Base-by-base conservation (phyloP, 2,329 filamentous ascomycete species). In the Cercospora nicotianae region DNA sequence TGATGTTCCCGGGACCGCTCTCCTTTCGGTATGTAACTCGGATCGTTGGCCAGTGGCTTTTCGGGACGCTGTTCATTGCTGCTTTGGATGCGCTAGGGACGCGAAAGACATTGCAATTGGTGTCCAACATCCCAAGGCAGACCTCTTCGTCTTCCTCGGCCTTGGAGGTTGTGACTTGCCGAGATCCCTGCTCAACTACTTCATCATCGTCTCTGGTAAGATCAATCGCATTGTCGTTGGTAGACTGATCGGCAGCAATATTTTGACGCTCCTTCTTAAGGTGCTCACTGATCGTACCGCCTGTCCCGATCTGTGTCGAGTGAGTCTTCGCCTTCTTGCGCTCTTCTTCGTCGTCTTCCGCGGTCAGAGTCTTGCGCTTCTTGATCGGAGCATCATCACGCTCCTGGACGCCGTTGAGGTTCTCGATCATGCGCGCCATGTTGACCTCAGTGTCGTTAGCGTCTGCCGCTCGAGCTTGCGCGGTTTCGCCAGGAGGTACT, bases 381-480 rank as follows among this genome's bases (percentile, higher is more conserved):
- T 55, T 51, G 13, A 84, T 81, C 20, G 91, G 87, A 75, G 78
- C 83, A 73, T 83, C 70, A 30, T 69, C 82, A 28, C 93, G 90
- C 62, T 90, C 85, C 72, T 91, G 86, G 13, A 96, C 87, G 72
- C 90, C 89, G 77, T 94, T 92, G 77, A 93, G 84, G 33, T 88
- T 86, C 78, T 96, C 92, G 57, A 96, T 87, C 81, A 93, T 87
- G 65, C 81, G 80, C 9, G 85, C 83, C 72, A 87, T 84, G 28
- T 87, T 86, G 16, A 65, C 23, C 7, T 63, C 60, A 28, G 23
- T 28, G 28, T 58, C 39, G 13, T 57, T 45, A 18, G 57, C 12
- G 8, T n/a, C 58, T 13, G 33, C n/a, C 31, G 20, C 13, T 45
- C 28, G 60, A 55, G 60, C 30, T 67, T 42, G 62, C 39, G 31